Evolutionary conservation across 257 asterid genomes (phyloP).

Genomic region (Verbascum thapsus): DNA sequence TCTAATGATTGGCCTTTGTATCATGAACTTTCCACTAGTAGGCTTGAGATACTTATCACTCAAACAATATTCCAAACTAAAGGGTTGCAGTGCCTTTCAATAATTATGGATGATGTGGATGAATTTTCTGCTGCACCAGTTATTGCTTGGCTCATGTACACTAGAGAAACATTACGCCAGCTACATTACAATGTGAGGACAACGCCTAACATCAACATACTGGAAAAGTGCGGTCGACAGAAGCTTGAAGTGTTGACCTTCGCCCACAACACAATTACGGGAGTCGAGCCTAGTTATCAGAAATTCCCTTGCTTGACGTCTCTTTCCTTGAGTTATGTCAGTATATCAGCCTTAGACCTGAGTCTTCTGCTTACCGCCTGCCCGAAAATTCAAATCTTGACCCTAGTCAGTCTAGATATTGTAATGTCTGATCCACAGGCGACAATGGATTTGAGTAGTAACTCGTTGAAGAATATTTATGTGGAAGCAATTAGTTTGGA

Average conservation of each 20-base stretch:
- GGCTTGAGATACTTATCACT: conserved; percentile 79
- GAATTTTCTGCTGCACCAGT: conserved; percentile 86
- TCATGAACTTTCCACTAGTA: conserved; percentile 58
- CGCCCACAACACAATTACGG: conserved; percentile 76
- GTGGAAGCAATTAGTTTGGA: conserved; percentile 93
- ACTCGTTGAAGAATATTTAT: conserved; percentile 69
- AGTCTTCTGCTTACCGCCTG: conserved; percentile 76
- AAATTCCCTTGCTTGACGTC: conserved; percentile 67
- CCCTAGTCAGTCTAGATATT: conserved; percentile 68
- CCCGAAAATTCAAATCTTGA: conserved; percentile 63
- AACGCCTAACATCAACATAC: conserved; percentile 73
- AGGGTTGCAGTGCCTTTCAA: conserved; percentile 67
- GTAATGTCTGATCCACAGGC: conserved; percentile 88
- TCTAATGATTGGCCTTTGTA: conserved; percentile 84
- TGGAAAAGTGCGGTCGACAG: conserved; percentile 87
- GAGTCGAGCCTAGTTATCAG: conserved; percentile 85
- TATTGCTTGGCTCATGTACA: conserved; percentile 90
- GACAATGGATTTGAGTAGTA: conserved; percentile 70
- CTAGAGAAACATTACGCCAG: conserved; percentile 73
- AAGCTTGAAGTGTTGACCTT: conserved; percentile 75
- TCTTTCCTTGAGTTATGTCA: conserved; percentile 73
- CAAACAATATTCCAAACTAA: conserved; percentile 76
- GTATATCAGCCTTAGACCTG: conserved; percentile 80
- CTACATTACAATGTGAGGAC: conserved; percentile 79
- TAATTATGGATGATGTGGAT: conserved; percentile 81